Evolutionary conservation across 169 alveolate species (phyloP).

Genomic region (Plasmodium yoelii): DNA sequence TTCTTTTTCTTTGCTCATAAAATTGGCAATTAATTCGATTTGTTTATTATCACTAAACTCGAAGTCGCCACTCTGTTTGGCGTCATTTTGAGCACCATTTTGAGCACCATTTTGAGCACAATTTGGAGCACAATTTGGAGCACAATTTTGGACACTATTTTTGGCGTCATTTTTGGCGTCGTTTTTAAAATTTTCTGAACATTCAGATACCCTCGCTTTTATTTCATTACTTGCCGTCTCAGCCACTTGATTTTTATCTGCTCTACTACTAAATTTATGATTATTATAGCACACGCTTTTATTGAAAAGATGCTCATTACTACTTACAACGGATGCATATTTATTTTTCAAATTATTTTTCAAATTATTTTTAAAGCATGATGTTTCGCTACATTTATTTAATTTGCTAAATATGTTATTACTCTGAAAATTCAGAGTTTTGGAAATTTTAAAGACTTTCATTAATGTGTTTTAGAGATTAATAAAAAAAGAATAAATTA

Average conservation of each 20-base stretch:
- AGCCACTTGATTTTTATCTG: not conserved
- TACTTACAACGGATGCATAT: not conserved
- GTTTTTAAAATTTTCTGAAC: not conserved
- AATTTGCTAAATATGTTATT: slow-evolving; percentile 4
- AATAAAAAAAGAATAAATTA: slow-evolving; percentile 3
- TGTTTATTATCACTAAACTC: not conserved
- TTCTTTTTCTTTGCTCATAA: slow-evolving; percentile 23
- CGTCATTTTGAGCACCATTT: too few species aligned
- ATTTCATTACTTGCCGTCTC: not conserved
- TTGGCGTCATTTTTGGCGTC: not conserved
- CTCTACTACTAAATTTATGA: not conserved
- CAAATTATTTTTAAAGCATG: slow-evolving; percentile 4
- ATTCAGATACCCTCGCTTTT: not conserved
- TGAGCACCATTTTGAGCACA: too few species aligned
- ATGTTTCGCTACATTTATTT: slow-evolving; percentile 9
- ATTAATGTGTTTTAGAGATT: not conserved
- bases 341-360: not conserved
- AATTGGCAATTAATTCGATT: slow-evolving; percentile 8
- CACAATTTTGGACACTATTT: too few species aligned
- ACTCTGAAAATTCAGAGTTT: slow-evolving; percentile 33
- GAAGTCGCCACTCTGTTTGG: not conserved
- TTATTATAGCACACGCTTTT: not conserved
- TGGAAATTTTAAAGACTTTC: slow-evolving; percentile 25
- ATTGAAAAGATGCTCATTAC: not conserved
- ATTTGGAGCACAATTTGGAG: too few species aligned